Percentiles rank a stretch among this genome's conserved stretches.
Evolutionary conservation across 495 filamentous ascomycete species (phyloP).

Genomic region (Penicillium coprophilum): DNA sequence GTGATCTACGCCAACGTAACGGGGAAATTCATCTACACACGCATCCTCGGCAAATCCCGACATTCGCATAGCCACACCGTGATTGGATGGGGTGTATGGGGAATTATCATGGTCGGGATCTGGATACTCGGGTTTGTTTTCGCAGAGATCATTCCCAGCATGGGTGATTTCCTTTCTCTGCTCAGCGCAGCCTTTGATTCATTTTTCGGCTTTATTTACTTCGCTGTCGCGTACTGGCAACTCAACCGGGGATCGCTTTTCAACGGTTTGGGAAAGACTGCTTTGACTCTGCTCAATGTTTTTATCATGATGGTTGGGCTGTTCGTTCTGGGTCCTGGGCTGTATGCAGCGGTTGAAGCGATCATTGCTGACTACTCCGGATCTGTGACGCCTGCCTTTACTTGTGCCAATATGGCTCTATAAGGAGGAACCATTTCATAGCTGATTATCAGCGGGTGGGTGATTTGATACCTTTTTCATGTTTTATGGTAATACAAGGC

Average conservation of each 20-base stretch:
- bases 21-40: conserved; percentile 50
- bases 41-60: conserved; percentile 44
- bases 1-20: conserved; percentile 54
- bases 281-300: conserved; percentile 44
- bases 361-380: conserved; percentile 50
- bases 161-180: conserved; percentile 50
- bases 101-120: conserved; percentile 42
- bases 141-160: conserved; percentile 53
- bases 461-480: background rate
- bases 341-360: conserved; percentile 54
- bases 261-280: conserved; percentile 23
- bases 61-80: conserved; percentile 52
- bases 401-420: conserved; percentile 47
- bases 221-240: conserved; percentile 53
- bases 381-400: conserved; percentile 42
- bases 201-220: conserved; percentile 45
- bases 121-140: conserved; percentile 50
- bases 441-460: background rate
- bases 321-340: conserved; percentile 52
- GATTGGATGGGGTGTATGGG: conserved; percentile 52
- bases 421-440: conserved; percentile 11
- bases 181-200: conserved; percentile 47
- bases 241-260: conserved; percentile 40
- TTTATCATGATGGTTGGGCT: conserved; percentile 42
- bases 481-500: background rate